Base-by-base conservation (phyloP, 148 eudicot species). In the Drosera capensis region DNA sequence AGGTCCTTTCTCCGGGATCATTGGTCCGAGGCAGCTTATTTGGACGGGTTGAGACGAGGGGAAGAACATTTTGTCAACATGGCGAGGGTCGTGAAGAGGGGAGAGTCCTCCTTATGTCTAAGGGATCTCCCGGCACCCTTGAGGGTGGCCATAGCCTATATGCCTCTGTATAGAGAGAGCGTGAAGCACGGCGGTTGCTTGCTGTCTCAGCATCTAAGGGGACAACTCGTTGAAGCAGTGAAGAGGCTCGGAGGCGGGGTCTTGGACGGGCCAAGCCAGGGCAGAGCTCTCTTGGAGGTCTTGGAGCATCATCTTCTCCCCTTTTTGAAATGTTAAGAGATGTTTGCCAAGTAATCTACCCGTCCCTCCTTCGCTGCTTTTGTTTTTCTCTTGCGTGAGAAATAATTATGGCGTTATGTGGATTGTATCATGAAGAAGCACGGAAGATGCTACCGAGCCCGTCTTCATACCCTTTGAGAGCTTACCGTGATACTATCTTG, bases 151-250 rank as follows among this genome's bases (percentile, higher is more conserved):
- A 70, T 90, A 41, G 93, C 85, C 0, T 90, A 90, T 69, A 43
- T 90, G 72, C 95, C 95, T 0, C 55, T 90, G 80, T 85, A 90
- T 56, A 81, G 88, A 46, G 85, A 80, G 54, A 67, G 93, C 45
- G 68, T 73, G 12, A 48, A 51, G 74, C 75, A 70, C 2, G 79
- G 95, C 2, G 95, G 97, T 4, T 62, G 74, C 51, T 66, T 90
- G 77, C 51, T 90, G 43, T 71, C 97, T 0, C 97, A 90, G 40
- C 55, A 67, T 43, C 66, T 80, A 18, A 68, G 95, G 54, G 97
- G 97, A 15, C 72, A 80, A 60, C 84, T 84, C 9, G 72, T 90
- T 37, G 87, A 84, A 51, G 97, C 95, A 1, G 85, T 74, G 2
- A 73, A 67, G 26, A 65, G 93, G 74, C 72, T 90, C 0, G 79